Conservation (phyloP, 1,284 basidiomycete genomes). For the Tranzscheliella williamsii region DNA sequence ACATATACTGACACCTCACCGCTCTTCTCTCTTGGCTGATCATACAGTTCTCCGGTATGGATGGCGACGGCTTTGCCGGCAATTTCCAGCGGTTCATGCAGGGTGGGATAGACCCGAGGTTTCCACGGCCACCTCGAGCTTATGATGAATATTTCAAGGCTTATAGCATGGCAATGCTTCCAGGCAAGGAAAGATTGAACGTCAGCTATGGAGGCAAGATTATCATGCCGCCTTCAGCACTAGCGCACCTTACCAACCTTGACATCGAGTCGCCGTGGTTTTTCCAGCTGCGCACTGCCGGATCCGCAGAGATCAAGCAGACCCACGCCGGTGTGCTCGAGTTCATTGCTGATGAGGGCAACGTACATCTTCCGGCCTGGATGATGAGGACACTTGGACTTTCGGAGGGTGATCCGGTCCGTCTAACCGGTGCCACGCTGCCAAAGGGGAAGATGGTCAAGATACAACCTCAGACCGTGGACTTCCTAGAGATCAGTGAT, state of each 20-base stretch:
- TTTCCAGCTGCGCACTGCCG: constrained; percentile 89
- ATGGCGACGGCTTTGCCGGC: constrained; percentile 16
- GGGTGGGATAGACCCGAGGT: constrained; percentile 41
- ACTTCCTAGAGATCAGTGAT: constrained; percentile 87
- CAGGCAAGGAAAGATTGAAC: constrained; percentile 78
- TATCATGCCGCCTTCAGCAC: constrained; percentile 93
- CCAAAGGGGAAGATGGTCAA: constrained; percentile 96
- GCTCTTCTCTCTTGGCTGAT: too few species aligned
- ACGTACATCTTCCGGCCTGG: constrained; percentile 95
- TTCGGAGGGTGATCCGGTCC: constrained; percentile 91
- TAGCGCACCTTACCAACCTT: constrained; percentile 82
- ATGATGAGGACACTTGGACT: constrained; percentile 97
- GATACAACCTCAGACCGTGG: constrained; percentile 90
- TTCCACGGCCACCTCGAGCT: constrained; percentile 48
- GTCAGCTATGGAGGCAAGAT: constrained; percentile 97
- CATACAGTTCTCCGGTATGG: constrained; percentile 24
- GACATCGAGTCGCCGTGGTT: constrained; percentile 94
- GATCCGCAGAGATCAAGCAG: constrained; percentile 42
- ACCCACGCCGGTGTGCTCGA: constrained; percentile 98
- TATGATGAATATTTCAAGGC: constrained; percentile 64
- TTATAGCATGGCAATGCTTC: constrained; percentile 83
- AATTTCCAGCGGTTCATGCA: constrained; percentile 38
- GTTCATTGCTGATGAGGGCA: constrained; percentile 96
- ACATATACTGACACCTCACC: too few species aligned
- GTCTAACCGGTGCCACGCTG: constrained; percentile 82